phyloP scores from a whole-genome alignment of 495 filamentous ascomycete species.

The Aspergillus saccharolyticus region DNA sequence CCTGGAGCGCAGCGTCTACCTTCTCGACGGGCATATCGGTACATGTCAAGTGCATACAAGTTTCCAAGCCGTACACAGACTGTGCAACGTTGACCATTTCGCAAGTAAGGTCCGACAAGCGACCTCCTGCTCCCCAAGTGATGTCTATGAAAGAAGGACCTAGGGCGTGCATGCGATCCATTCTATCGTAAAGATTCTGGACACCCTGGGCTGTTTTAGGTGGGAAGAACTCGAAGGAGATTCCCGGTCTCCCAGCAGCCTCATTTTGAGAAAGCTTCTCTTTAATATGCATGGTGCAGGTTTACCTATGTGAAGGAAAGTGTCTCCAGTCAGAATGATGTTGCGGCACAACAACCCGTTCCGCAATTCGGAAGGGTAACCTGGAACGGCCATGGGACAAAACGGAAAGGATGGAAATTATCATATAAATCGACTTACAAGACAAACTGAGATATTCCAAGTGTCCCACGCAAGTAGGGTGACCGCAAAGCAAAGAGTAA shows the following conservation, averaged over 20 bases:
- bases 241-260: slow-evolving; percentile 67
- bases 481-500: neutral
- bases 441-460: neutral
- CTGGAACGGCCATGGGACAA: neutral
- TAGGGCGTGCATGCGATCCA: slow-evolving; percentile 96
- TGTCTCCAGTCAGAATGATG: neutral
- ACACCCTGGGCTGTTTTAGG: slow-evolving; percentile 98
- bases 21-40: slow-evolving; percentile 94
- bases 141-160: slow-evolving; percentile 96
- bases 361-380: neutral
- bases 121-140: slow-evolving; percentile 96
- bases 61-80: slow-evolving; percentile 93
- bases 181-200: slow-evolving; percentile 98
- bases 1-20: slow-evolving; percentile 80
- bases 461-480: too few relatives aligned
- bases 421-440: neutral
- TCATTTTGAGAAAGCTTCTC: slow-evolving; percentile 86
- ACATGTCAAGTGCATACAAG: slow-evolving; percentile 98
- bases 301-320: neutral
- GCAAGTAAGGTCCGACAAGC: slow-evolving; percentile 82
- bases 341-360: neutral
- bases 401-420: neutral
- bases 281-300: slow-evolving; percentile 71
- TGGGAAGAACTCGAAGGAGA: slow-evolving; percentile 99
- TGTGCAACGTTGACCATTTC: slow-evolving; percentile 98